Evolutionary conservation across 2,329 filamentous ascomycete genomes (phyloP), one percentile per base, ranked within the genome.

Genomic region (Fusarium sp.): DNA sequence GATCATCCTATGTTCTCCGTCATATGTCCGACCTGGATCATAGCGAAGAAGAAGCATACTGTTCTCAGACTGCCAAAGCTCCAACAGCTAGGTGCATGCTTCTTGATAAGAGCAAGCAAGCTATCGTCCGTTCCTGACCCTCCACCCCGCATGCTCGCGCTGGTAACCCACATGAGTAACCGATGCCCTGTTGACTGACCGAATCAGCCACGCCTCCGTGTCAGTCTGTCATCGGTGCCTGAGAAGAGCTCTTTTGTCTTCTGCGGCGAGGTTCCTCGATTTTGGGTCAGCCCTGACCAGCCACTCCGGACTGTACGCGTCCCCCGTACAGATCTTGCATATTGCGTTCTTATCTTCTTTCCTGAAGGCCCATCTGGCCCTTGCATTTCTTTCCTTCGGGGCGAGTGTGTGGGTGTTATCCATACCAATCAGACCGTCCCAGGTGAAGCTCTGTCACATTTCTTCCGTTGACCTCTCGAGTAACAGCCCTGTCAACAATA

Each of bases 271-370:
- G n/a, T 38, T 60, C 18, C 22, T 61, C 67, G 45, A 39, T 44
- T 68, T 64, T 65, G 62, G 50, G 35, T 53, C 50, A 64, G 62
- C 70, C 67, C 62, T 62, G 70, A 50, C 62, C 61, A 77, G 61
- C 72, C 71, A 52, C 53, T 54, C 31, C 27, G 29, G 25, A 45
- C 35, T 52, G n/a, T 35, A 65, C 62, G 65, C 46, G 52, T 66
- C 71, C 31, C 50, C 42, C 55, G 29, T 41, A 47, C 54, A 41
- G 45, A 62, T 41, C 45, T 47, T 45, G 20, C 69, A 62, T 50
- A 54, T 61, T 42, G 46, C 41, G 46, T 47, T 55, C 66, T 61
- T 68, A 47, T 66, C 58, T 45, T 27, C n/a, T 39, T 39, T 36
- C 53, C 31, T n/a, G 29, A 50, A 44, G 61, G 22, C 65, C 67